Evolutionary conservation across 1,284 basidiomycete species (phyloP).

Genomic region (Kwoniella shivajii): DNA sequence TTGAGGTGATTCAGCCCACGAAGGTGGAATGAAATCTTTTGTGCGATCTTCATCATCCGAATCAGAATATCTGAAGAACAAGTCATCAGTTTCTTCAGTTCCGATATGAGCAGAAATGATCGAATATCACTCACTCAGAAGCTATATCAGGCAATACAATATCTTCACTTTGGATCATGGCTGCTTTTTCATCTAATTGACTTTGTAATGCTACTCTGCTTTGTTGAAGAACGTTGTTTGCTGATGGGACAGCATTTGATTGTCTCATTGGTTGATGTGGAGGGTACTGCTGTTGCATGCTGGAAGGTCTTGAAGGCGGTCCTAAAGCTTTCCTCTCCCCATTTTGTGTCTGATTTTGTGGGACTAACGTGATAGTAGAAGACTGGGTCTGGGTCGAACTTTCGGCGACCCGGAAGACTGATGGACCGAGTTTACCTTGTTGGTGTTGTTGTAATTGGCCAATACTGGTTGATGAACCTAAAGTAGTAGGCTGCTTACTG

Average conservation of each 20-base stretch:
- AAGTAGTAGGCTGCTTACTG: conserved; percentile 14
- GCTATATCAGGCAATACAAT: conserved; percentile 86
- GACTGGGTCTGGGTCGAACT: conserved; percentile 17
- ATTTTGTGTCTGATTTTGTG: conserved; percentile 12
- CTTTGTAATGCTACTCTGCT: conserved; percentile 48
- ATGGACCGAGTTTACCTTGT: conserved; percentile 16
- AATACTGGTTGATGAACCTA: conserved; percentile 7
- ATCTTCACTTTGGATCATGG: conserved; percentile 63
- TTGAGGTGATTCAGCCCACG: conserved; percentile 90
- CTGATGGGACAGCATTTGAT: conserved; percentile 30
- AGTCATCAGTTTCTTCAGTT: neutral
- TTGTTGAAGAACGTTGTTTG: conserved; percentile 39
- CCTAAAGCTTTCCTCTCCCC: conserved; percentile 31
- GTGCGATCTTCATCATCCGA: conserved; percentile 82
- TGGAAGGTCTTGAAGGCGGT: conserved; percentile 43
- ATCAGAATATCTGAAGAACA: conserved; percentile 69
- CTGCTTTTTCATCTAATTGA: conserved; percentile 57
- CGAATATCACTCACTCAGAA: conserved; percentile 63
- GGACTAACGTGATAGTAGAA: conserved; percentile 32
- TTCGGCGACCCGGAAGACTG: conserved; percentile 20
- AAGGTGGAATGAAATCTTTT: conserved; percentile 58
- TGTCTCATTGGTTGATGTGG: conserved; percentile 16
- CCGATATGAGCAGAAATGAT: neutral
- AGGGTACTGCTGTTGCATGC: conserved; percentile 12
- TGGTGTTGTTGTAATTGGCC: neutral